A percentile compares a stretch with the other conserved stretches of the same genome.
These are phyloP conservation scores for Colletotrichum sojae DNA, from an alignment of 2,329 filamentous ascomycete species.

Conservation along the genomic window DNA sequence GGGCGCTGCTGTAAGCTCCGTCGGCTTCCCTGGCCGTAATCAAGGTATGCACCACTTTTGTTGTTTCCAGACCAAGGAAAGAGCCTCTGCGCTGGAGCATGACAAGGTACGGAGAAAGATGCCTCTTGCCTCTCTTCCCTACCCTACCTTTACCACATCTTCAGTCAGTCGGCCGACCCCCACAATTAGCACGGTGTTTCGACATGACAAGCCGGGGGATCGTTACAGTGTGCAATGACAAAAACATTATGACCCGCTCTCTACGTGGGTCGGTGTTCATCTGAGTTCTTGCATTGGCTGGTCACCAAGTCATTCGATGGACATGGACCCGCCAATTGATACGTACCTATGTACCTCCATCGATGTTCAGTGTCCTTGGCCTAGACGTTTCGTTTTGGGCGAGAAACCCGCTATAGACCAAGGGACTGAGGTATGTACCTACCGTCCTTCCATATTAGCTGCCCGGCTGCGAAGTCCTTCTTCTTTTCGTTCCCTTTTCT, in stretches of 20 bases:
- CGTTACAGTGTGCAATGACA: conserved; percentile 23
- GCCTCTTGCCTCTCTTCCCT: conserved; percentile 16
- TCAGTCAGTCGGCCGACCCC: not conserved
- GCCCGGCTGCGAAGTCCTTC: too few species aligned
- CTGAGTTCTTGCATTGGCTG: too few species aligned
- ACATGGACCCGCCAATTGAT: too few species aligned
- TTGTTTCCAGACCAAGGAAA: conserved; percentile 19
- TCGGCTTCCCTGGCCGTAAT: conserved; percentile 2
- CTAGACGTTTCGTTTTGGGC: too few species aligned
- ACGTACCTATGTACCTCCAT: too few species aligned
- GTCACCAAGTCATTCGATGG: too few species aligned
- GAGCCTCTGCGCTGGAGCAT: not conserved
- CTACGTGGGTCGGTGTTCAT: not conserved
- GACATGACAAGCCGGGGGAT: not conserved
- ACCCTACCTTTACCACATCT: not conserved
- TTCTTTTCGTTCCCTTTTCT: too few species aligned
- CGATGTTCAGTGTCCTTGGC: too few species aligned
- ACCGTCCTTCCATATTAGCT: too few species aligned
- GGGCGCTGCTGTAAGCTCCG: not conserved
- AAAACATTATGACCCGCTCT: not conserved
- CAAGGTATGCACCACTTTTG: conserved; percentile 4
- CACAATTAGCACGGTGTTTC: conserved; percentile 25
- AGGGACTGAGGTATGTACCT: too few species aligned
- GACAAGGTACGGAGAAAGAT: conserved; percentile 9
- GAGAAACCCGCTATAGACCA: too few species aligned